Percentiles rank a stretch among this genome's conserved stretches.
Evolutionary conservation across 2,329 filamentous ascomycete species (phyloP).

Genomic region (Davidsoniella eucalypti): DNA sequence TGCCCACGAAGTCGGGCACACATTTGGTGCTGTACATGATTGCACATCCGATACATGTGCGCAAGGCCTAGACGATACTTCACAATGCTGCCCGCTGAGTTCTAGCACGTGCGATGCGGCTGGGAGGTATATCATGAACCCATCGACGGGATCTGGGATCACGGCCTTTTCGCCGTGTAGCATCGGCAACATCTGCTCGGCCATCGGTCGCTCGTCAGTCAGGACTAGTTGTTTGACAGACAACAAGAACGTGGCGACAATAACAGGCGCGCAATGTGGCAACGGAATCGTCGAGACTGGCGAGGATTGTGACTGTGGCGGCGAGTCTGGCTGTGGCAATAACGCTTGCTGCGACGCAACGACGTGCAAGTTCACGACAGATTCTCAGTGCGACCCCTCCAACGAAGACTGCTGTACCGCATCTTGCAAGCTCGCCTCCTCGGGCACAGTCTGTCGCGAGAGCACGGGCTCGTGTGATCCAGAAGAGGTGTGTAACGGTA

Average conservation of each 20-base stretch:
- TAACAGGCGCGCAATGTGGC: constrained; percentile 73
- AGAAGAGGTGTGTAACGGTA: constrained; percentile 65
- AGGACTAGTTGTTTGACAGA: constrained; percentile 63
- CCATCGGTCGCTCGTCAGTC: constrained; percentile 60
- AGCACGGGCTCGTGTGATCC: constrained; percentile 75
- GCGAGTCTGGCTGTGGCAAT: constrained; percentile 48
- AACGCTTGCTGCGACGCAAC: constrained; percentile 71
- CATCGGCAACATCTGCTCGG: constrained; percentile 86
- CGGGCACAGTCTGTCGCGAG: constrained; percentile 60
- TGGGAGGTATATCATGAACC: constrained; percentile 88
- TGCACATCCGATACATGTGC: constrained; percentile 55
- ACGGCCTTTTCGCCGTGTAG: constrained; percentile 73
- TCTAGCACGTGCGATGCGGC: constrained; percentile 52
- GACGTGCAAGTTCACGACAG: constrained; percentile 69
- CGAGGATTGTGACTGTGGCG: constrained; percentile 94
- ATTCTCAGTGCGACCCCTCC: constrained; percentile 60
- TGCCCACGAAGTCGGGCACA: constrained; percentile 86
- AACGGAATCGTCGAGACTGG: constrained; percentile 93
- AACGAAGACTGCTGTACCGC: constrained; percentile 69
- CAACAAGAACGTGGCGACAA: constrained; percentile 68
- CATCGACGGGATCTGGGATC: constrained; percentile 59
- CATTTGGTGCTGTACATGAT: constrained; percentile 91
- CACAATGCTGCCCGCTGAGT: constrained; percentile 66
- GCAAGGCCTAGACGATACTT: constrained; percentile 35
- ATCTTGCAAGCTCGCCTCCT: constrained; percentile 48